Conservation (phyloP, 306 rosid genomes). For the Potentilla sterilis region DNA sequence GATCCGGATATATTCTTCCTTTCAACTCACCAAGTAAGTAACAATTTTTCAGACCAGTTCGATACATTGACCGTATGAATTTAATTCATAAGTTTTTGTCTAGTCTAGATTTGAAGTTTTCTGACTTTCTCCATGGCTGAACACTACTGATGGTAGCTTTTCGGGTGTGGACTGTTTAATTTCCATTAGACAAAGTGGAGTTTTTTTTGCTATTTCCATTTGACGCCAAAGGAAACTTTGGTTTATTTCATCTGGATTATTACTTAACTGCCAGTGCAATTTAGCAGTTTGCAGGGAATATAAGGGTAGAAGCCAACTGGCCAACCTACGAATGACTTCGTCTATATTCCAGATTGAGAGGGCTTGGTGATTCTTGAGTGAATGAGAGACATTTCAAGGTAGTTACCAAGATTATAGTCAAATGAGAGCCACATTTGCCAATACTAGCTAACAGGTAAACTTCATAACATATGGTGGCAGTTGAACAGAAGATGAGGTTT, state of each 20-base stretch:
- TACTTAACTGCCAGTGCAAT: neutral
- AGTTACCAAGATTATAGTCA: neutral
- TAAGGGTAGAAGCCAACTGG: neutral
- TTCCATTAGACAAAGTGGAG: neutral
- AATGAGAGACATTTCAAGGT: neutral
- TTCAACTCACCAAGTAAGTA: constrained; percentile 90
- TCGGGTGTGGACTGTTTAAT: too few species aligned
- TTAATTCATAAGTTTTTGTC: neutral
- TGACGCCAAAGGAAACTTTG: neutral
- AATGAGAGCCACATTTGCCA: neutral
- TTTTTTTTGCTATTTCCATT: neutral
- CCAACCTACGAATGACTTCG: neutral
- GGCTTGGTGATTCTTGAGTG: neutral
- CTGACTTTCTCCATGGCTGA: neutral
- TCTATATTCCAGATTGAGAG: neutral
- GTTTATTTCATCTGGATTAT: neutral
- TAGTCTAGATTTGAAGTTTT: neutral
- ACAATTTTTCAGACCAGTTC: constrained; percentile 16
- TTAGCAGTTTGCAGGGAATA: neutral
- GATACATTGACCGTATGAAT: neutral
- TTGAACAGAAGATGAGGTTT: neutral
- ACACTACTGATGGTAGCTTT: neutral
- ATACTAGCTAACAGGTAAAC: neutral
- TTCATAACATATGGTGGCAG: neutral
- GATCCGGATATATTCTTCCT: constrained; percentile 88